phyloP scores from a whole-genome alignment of 306 rosid species.

The Acacia confusa region DNA sequence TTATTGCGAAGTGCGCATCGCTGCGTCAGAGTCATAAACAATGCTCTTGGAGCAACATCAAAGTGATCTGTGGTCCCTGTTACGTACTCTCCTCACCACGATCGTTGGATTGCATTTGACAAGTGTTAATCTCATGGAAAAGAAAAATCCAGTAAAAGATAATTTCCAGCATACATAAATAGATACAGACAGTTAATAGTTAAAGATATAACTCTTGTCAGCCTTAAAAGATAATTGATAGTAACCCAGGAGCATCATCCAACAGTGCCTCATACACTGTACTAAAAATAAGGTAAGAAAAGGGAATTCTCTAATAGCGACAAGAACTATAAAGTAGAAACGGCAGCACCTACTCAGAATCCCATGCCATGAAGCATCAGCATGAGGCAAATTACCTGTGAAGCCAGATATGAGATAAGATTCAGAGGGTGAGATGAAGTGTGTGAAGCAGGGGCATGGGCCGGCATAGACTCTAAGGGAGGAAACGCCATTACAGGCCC shows the following conservation, averaged over 20 bases:
- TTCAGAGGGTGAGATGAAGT: slow-evolving; percentile 26
- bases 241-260: slow-evolving; percentile 3
- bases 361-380: slow-evolving; percentile 42
- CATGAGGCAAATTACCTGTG: slow-evolving; percentile 32
- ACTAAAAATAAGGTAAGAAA: neutral
- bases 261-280: neutral
- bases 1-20: slow-evolving; percentile 33
- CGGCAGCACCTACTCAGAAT: slow-evolving; percentile 30
- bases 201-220: slow-evolving; percentile 4
- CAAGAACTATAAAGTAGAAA: slow-evolving; percentile 19
- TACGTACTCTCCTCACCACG: no score
- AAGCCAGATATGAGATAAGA: slow-evolving; percentile 26
- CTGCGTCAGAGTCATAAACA: neutral
- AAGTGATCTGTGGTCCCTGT: slow-evolving; percentile 19
- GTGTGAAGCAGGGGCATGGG: slow-evolving; percentile 40
- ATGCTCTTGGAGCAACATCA: slow-evolving; percentile 25
- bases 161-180: neutral
- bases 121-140: neutral
- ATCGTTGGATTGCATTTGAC: neutral
- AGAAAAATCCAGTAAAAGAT: neutral
- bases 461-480: slow-evolving; percentile 37
- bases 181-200: neutral
- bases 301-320: slow-evolving; percentile 18
- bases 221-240: slow-evolving; percentile 19
- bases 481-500: slow-evolving; percentile 40